Percentiles rank a stretch among this genome's conserved stretches.
These are phyloP conservation scores for Elsinoe fawcettii DNA, from an alignment of 2,329 filamentous ascomycete species.

Conservation along the genomic window DNA sequence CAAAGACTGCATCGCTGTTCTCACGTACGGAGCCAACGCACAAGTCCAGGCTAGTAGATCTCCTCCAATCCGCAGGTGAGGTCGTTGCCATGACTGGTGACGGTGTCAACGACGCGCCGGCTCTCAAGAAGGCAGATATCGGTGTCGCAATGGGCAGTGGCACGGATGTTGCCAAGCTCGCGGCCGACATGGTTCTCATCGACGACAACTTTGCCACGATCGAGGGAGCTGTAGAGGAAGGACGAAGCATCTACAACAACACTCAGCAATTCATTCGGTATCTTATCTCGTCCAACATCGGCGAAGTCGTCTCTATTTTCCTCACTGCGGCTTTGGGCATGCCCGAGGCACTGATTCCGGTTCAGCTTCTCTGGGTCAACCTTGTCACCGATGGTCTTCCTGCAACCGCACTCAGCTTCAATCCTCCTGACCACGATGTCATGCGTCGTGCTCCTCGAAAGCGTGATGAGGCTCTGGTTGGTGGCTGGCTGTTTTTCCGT, in stretches of 20 bases:
- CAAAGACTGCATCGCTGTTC: constrained; percentile 80
- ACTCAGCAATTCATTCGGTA: constrained; percentile 99
- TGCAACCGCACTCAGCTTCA: constrained; percentile 93
- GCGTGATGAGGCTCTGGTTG: constrained; percentile 85
- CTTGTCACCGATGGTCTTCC: constrained; percentile 95
- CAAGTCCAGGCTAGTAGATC: constrained; percentile 96
- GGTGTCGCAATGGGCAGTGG: constrained; percentile 98
- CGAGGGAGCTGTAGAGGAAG: constrained; percentile 90
- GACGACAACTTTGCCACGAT: constrained; percentile 99
- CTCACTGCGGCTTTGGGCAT: constrained; percentile 91
- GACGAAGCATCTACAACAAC: constrained; percentile 98
- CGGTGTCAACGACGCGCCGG: constrained; percentile 95
- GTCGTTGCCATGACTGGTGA: constrained; percentile 99
- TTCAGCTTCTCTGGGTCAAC: constrained; percentile 98
- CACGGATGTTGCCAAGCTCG: constrained; percentile 92
- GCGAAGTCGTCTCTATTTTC: constrained; percentile 98
- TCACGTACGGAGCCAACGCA: constrained; percentile 92
- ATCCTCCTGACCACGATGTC: constrained; percentile 95
- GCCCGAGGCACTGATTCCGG: constrained; percentile 93
- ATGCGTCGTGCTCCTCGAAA: constrained; percentile 90
- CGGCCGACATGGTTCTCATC: constrained; percentile 95
- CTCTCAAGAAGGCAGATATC: constrained; percentile 97
- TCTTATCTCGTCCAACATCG: constrained; percentile 97
- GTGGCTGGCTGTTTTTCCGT: constrained; percentile 93
- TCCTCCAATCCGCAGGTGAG: constrained; percentile 84